Evolutionary conservation across 2,329 filamentous ascomycete species (phyloP).

Genomic region (Coniella lustricola): DNA sequence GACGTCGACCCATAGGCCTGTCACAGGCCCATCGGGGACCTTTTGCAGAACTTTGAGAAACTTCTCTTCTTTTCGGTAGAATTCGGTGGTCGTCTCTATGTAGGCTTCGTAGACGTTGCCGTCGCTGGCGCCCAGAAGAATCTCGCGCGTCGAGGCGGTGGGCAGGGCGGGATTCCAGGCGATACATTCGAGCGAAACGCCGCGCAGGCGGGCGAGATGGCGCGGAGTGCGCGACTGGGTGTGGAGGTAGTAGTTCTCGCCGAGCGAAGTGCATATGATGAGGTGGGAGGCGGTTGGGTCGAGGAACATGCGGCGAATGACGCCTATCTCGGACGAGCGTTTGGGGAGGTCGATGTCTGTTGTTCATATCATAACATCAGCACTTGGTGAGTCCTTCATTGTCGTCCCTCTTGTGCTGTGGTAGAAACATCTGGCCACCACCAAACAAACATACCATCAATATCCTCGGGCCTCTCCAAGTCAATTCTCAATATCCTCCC

Average conservation of each 20-base stretch:
- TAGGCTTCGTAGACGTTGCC: slow-evolving; percentile 93
- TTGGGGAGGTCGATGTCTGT: slow-evolving; percentile 94
- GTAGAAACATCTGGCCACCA: too few relatives aligned
- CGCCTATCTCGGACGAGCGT: slow-evolving; percentile 80
- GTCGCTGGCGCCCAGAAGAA: slow-evolving; percentile 84
- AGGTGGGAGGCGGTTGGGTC: slow-evolving; percentile 95
- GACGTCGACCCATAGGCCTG: slow-evolving; percentile 77
- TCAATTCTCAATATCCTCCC: slow-evolving; percentile 92
- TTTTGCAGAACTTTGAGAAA: slow-evolving; percentile 81
- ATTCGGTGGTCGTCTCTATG: slow-evolving; percentile 89
- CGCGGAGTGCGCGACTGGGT: slow-evolving; percentile 88
- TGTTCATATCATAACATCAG: slow-evolving; percentile 1
- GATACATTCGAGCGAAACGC: slow-evolving; percentile 79
- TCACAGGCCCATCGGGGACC: slow-evolving; percentile 73
- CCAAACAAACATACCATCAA: slow-evolving; percentile 61
- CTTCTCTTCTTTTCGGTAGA: slow-evolving; percentile 91
- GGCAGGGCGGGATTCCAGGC: slow-evolving; percentile 93
- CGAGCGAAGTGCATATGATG: slow-evolving; percentile 80
- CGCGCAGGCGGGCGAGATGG: slow-evolving; percentile 71
- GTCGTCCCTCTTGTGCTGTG: too few relatives aligned
- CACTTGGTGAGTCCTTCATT: background rate
- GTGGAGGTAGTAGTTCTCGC: slow-evolving; percentile 97
- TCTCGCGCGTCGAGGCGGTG: slow-evolving; percentile 90
- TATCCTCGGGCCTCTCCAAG: slow-evolving; percentile 86
- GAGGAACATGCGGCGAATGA: slow-evolving; percentile 94